Conservation (phyloP, 176 grass and related monocot genomes). For the Oryza longistaminata region DNA sequence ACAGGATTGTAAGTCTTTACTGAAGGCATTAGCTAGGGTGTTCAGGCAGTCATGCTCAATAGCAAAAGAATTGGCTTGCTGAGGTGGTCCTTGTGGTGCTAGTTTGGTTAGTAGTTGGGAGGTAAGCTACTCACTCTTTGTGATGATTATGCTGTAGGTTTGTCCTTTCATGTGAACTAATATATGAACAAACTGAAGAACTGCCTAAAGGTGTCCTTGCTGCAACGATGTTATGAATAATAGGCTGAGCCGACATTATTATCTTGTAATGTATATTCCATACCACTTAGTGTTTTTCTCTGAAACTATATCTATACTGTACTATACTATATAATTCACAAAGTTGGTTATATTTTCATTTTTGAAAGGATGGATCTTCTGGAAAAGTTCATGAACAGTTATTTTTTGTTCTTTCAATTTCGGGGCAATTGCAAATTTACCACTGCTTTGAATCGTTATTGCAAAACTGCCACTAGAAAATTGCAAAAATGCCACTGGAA, state of each 20-base stretch:
- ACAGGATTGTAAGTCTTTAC: background rate
- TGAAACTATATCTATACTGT: background rate
- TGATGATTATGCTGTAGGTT: conserved; percentile 23
- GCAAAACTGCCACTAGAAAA: no score
- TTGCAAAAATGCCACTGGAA: no score
- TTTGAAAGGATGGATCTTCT: background rate
- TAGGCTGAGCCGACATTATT: background rate
- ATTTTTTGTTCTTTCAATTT: background rate
- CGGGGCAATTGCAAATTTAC: no score
- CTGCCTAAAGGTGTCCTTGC: conserved; percentile 5
- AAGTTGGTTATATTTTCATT: background rate
- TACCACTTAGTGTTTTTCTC: background rate
- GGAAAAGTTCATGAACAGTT: background rate
- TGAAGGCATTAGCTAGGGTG: background rate
- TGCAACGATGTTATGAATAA: background rate
- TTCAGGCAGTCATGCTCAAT: background rate
- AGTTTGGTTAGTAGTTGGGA: conserved; percentile 42
- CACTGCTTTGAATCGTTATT: no score
- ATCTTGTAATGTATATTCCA: background rate
- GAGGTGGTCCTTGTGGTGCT: conserved; percentile 32
- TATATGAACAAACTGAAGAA: conserved; percentile 2
- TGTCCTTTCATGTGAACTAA: conserved; percentile 25
- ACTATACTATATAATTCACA: background rate
- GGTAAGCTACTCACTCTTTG: conserved; percentile 19
- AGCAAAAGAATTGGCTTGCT: conserved; percentile 17